Evolutionary conservation across 2,329 filamentous ascomycete genomes (phyloP), one percentile per base, ranked within the genome.

Genomic region (Dothistroma septosporum): DNA sequence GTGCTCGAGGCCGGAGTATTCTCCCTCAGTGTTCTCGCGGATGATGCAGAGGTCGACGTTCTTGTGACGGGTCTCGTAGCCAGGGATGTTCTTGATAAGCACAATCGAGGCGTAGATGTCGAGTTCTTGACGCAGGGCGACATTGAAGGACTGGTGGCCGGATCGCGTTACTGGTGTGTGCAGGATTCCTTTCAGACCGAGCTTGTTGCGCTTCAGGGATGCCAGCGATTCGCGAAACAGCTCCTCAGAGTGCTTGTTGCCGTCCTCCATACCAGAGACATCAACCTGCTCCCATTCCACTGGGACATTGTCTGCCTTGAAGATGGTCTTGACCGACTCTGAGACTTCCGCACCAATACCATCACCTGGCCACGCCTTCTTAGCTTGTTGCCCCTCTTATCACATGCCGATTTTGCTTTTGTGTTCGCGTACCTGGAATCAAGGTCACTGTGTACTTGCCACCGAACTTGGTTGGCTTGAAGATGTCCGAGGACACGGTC

Each of bases 11-110:
- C 94, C 94, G 68, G 92, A 97, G 85, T 99, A 99, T 84, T 99
- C 94, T 75, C 94, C 94, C 85, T 99, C 94, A 76, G 94, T 99
- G 85, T 99, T 99, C 85, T 99, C 94, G 81, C 94, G 94, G 81
- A 99, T 97, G 80, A 99, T 97, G 87, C 92, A 96, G 70, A 97
- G 87, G 78, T 99, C 94, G 77, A 99, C 91, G 79, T 94, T 86
- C 80, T 96, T 89, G 85, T 99, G 94, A 77, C 94, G 91, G 66
- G 94, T 99, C 81, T 94, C 81, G 84, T 97, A 97, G 74, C 94
- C 94, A 72, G 94, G 94, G 74, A 99, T 97, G 85, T 99, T 99
- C 89, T 97, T 97, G 85, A 99, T 92, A 70, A 97, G 85, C 74
- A 92, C 91, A 76, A 99, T 94, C 69, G 91, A 96, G 76, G 94